phyloP scores from a whole-genome alignment of 345 rosid genomes.

The Kernera saxatilis region DNA sequence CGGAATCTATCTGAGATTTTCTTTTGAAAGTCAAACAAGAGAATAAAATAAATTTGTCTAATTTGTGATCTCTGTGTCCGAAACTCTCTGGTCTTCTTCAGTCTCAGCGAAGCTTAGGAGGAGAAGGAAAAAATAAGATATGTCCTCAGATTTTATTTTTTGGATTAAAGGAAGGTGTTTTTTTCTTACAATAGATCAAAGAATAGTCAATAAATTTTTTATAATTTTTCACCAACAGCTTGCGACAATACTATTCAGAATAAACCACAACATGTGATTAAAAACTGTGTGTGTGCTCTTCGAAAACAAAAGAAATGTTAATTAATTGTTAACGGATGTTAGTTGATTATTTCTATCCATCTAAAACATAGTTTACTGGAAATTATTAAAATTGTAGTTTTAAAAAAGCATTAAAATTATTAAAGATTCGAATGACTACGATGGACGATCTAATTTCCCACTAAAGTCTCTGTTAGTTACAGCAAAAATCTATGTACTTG shows the following conservation, averaged over 20 bases:
- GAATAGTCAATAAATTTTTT: neutral
- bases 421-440: neutral
- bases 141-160: neutral
- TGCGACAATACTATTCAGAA: neutral
- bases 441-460: neutral
- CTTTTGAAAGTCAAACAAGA: slow-evolving; percentile 25
- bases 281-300: neutral
- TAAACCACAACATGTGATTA: neutral
- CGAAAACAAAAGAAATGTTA: neutral
- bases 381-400: neutral
- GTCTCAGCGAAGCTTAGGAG: neutral
- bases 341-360: neutral
- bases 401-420: neutral
- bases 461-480: neutral
- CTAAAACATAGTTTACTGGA: too few species aligned
- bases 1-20: slow-evolving; percentile 39
- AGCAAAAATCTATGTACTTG: slow-evolving; percentile 14
- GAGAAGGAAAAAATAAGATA: neutral
- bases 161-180: neutral
- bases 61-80: slow-evolving; percentile 9
- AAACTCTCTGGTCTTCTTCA: slow-evolving; percentile 22
- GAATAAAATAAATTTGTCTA: neutral
- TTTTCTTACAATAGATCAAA: too few species aligned
- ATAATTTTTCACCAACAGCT: neutral
- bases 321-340: neutral